Base-by-base conservation (phyloP, 768 basidiomycete species). In the Xerocomellus dryophilus region DNA sequence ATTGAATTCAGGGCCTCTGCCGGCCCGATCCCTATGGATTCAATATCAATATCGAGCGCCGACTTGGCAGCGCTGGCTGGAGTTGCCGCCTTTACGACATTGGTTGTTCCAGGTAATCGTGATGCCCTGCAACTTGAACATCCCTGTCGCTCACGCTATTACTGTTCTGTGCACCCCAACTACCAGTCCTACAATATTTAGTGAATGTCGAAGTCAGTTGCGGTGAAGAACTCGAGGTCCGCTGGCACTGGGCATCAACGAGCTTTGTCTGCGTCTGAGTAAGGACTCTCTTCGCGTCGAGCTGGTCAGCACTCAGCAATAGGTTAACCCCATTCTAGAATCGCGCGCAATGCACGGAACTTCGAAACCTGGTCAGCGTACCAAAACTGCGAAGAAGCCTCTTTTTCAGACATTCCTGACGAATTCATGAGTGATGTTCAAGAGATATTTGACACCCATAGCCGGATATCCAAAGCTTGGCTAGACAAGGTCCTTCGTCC, bases 311-410 rank as follows among this genome's bases (percentile, higher is more conserved):
- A 35, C 20, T 34, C 32, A 29, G 11, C 31, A 35, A 40, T 12
- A 14, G 8, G 27, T 53, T 56, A 18, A 65, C 18, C 12, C 29
- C 51, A 23, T 38, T 40, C 29, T 47, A 81, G 80, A 57, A 80
- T 82, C 53, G 78, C 81, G 23, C 73, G 74, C 25, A 80, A 78
- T 66, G 56, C 73, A 20, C 71, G 71, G 44, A 68, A 70, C 57
- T 83, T 81, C 49, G 82, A 82, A 55, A 76, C 71, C 5, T 83
- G 82, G 81, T 69, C 74, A 7, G 68, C 72, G 2, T 70, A 76
- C 59, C 79, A 83, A 56, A 63, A 72, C 39, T 78, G 77, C 56
- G 79, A 80, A 59, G 77, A 80, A 53, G 80, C 76, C 6, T 74
- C 76, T 0, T 76, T 71, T 58, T 61, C 69, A 11, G 79, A 82